phyloP scores from a whole-genome alignment of 768 basidiomycete species.

The Hydnomerulius pinastri region DNA sequence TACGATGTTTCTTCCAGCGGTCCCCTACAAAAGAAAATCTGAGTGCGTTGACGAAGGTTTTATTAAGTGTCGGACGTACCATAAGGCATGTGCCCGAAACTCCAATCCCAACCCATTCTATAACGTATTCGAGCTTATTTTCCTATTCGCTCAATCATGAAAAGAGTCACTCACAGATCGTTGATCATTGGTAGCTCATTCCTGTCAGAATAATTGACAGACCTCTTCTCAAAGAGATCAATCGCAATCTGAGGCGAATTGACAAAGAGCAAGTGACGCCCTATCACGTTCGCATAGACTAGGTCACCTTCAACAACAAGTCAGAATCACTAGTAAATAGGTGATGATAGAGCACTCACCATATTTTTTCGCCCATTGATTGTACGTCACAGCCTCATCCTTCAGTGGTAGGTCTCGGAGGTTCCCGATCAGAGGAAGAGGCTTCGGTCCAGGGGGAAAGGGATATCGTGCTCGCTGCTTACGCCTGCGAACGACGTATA shows the following conservation, averaged over 20 bases:
- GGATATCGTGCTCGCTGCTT: conserved; percentile 28
- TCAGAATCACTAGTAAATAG: neutral
- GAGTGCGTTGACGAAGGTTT: too few species aligned
- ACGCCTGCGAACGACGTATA: conserved; percentile 19
- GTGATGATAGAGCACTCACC: conserved; percentile 21
- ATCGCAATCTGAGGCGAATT: conserved; percentile 47
- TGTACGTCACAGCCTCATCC: conserved; percentile 43
- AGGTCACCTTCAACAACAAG: conserved; percentile 43
- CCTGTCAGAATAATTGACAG: conserved; percentile 57
- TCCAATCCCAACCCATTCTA: conserved; percentile 51
- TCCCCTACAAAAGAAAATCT: too few species aligned
- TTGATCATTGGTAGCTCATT: conserved; percentile 49
- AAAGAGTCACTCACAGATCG: conserved; percentile 39
- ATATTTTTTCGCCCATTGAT: conserved; percentile 40
- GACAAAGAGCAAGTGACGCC: conserved; percentile 49
- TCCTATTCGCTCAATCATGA: neutral
- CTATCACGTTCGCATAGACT: conserved; percentile 53
- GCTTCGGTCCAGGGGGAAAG: conserved; percentile 56
- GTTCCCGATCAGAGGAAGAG: conserved; percentile 56
- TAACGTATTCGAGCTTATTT: conserved; percentile 16
- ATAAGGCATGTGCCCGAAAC: conserved; percentile 58
- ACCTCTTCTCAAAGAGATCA: conserved; percentile 60
- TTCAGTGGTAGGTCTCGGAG: conserved; percentile 46
- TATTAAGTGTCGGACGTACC: conserved; percentile 29
- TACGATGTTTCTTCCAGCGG: conserved; percentile 53